phyloP scores from a whole-genome alignment of 805 yeast genomes.

The Starmera quercuum region DNA sequence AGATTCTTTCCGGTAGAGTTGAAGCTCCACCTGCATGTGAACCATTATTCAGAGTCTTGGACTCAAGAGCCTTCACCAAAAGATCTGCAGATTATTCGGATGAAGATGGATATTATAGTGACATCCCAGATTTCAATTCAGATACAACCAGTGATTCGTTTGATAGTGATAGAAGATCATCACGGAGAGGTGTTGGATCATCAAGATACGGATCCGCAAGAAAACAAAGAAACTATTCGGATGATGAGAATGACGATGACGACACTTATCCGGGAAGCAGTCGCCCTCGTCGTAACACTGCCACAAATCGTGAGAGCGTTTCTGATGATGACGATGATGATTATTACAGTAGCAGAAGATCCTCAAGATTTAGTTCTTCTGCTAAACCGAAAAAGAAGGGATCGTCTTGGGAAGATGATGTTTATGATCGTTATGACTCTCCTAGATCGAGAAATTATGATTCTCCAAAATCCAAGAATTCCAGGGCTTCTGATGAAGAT shows the following conservation, averaged over 20 bases:
- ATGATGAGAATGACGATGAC: constrained; percentile 15
- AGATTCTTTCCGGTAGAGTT: constrained; percentile 78
- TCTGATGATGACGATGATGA: constrained; percentile 35
- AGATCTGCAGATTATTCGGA: constrained; percentile 32
- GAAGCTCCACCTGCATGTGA: constrained; percentile 91
- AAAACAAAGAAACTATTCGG: constrained; percentile 15
- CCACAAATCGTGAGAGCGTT: constrained; percentile 11
- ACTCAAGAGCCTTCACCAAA: constrained; percentile 72
- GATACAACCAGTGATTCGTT: constrained; percentile 16
- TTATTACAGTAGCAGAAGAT: constrained; percentile 28
- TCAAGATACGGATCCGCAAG: constrained; percentile 10
- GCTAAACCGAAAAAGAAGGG: constrained; percentile 7
- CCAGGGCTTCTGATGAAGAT: constrained; percentile 20
- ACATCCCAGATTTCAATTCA: constrained; percentile 33
- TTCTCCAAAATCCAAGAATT: too few relatives aligned
- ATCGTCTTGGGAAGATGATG: constrained; percentile 83
- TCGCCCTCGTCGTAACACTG: not conserved
- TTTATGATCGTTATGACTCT: constrained; percentile 50
- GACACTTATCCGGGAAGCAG: constrained; percentile 5
- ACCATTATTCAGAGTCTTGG: constrained; percentile 76
- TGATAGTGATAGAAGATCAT: constrained; percentile 25
- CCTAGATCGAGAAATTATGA: constrained; percentile 7
- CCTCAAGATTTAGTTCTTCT: constrained; percentile 18
- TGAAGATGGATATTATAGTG: constrained; percentile 51
- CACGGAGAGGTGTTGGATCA: constrained; percentile 13